Evolutionary conservation across 768 basidiomycete genomes (phyloP).

Genomic region (Artomyces pyxidatus): DNA sequence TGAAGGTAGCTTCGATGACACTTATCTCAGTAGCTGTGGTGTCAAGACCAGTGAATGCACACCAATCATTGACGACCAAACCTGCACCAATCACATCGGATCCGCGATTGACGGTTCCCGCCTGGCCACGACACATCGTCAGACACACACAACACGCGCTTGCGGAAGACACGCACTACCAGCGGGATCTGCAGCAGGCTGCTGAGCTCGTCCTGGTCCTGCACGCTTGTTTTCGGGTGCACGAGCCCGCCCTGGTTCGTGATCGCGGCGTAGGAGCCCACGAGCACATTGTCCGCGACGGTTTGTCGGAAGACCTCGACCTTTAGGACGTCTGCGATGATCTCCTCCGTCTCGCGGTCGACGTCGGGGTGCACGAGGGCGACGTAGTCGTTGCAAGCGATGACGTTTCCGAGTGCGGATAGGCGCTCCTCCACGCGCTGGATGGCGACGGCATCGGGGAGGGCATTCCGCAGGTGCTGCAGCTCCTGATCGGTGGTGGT

Average conservation of each 20-base stretch:
- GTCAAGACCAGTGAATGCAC: slow-evolving; percentile 97
- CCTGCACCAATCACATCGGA: slow-evolving; percentile 98
- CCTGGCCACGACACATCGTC: slow-evolving; percentile 36
- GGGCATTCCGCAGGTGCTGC: slow-evolving; percentile 91
- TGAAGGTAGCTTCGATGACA: slow-evolving; percentile 96
- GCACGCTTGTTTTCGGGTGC: slow-evolving; percentile 93
- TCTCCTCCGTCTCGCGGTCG: slow-evolving; percentile 98
- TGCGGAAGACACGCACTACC: slow-evolving; percentile 55
- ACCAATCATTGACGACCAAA: slow-evolving; percentile 98
- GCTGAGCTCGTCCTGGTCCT: slow-evolving; percentile 96
- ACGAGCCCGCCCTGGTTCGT: slow-evolving; percentile 97
- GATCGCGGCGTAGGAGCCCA: slow-evolving; percentile 92
- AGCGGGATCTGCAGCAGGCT: slow-evolving; percentile 89
- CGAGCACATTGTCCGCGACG: slow-evolving; percentile 92
- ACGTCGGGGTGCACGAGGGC: slow-evolving; percentile 97
- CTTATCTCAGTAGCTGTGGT: slow-evolving; percentile 99
- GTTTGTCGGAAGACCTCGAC: slow-evolving; percentile 99
- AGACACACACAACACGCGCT: slow-evolving; percentile 2
- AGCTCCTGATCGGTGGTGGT: slow-evolving; percentile 97
- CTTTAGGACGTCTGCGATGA: slow-evolving; percentile 98
- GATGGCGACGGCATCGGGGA: slow-evolving; percentile 89
- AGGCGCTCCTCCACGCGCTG: slow-evolving; percentile 96
- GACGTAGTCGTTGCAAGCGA: slow-evolving; percentile 98
- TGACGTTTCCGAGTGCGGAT: slow-evolving; percentile 96
- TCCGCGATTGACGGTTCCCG: slow-evolving; percentile 97